Evolutionary conservation across 371 early-diverging fungal species (phyloP).

Genomic region (Syncephalastrum monosporum): DNA sequence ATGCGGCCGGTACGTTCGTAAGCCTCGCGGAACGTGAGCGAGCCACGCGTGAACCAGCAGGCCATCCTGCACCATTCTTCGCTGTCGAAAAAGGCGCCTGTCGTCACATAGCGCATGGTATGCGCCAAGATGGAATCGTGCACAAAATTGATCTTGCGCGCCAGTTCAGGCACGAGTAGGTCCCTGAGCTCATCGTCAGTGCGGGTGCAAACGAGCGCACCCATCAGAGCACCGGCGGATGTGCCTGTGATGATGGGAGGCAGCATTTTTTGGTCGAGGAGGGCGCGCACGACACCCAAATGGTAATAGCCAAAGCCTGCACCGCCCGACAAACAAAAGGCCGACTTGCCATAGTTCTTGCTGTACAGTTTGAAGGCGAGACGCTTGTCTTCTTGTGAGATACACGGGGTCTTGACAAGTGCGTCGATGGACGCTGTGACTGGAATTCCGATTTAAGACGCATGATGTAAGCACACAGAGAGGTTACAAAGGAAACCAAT

Average conservation of each 20-base stretch:
- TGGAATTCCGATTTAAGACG: slow-evolving; percentile 9
- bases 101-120: slow-evolving; percentile 27
- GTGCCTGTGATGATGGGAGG: slow-evolving; percentile 89
- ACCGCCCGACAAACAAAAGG: slow-evolving; percentile 88
- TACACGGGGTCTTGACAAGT: slow-evolving; percentile 49
- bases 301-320: slow-evolving; percentile 87
- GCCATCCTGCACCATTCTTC: slow-evolving; percentile 69
- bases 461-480: neutral
- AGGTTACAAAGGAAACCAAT: neutral
- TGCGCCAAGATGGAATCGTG: slow-evolving; percentile 48
- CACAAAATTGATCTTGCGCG: slow-evolving; percentile 61
- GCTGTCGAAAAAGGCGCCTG: slow-evolving; percentile 70
- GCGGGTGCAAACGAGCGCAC: slow-evolving; percentile 76
- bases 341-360: slow-evolving; percentile 84
- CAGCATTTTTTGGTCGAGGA: slow-evolving; percentile 73
- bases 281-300: slow-evolving; percentile 72
- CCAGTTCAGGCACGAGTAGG: slow-evolving; percentile 63
- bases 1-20: slow-evolving; percentile 86
- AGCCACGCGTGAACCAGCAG: slow-evolving; percentile 79
- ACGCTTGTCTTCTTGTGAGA: slow-evolving; percentile 60
- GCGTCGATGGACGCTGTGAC: slow-evolving; percentile 65
- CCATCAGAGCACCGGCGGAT: slow-evolving; percentile 79
- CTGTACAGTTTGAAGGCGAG: slow-evolving; percentile 73
- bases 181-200: slow-evolving; percentile 78
- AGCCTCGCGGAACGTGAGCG: slow-evolving; percentile 87